A percentile compares a stretch with the other conserved stretches of the same genome.
These are phyloP conservation scores for Saksenaea oblongispora DNA, from an alignment of 371 early-diverging fungal species.

Conservation along the genomic window DNA sequence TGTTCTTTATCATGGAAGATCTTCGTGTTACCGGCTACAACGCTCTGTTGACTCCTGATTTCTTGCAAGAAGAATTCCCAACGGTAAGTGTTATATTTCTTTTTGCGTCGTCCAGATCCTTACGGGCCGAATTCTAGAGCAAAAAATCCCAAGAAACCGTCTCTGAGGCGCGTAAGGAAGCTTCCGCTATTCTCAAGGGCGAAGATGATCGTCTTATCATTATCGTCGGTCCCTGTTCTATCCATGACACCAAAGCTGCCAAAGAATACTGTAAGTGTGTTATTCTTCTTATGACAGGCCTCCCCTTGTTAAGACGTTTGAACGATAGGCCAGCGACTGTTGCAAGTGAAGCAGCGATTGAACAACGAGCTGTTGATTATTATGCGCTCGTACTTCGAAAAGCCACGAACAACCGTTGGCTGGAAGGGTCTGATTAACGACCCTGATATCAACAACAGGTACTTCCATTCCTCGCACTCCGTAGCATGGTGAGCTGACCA, in stretches of 20 bases:
- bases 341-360: slow-evolving; percentile 57
- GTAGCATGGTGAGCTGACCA: background rate
- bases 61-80: slow-evolving; percentile 62
- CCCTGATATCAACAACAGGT: slow-evolving; percentile 80
- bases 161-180: slow-evolving; percentile 59
- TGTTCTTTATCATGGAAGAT: slow-evolving; percentile 54
- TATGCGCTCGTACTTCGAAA: slow-evolving; percentile 95
- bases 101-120: background rate
- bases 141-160: slow-evolving; percentile 50
- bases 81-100: slow-evolving; percentile 37
- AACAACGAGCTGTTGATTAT: slow-evolving; percentile 74
- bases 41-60: slow-evolving; percentile 60
- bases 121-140: slow-evolving; percentile 15
- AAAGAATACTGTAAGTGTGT: slow-evolving; percentile 68
- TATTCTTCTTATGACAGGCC: background rate
- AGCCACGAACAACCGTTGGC: slow-evolving; percentile 93
- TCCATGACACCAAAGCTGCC: slow-evolving; percentile 87
- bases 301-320: background rate
- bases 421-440: slow-evolving; percentile 96
- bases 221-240: slow-evolving; percentile 94
- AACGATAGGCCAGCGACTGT: slow-evolving; percentile 53
- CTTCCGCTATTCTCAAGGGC: slow-evolving; percentile 74
- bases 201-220: slow-evolving; percentile 85
- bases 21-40: slow-evolving; percentile 65
- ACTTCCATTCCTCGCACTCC: background rate